Conservation (phyloP, 495 filamentous ascomycete genomes). For the Pseudotulostoma volvatum region DNA sequence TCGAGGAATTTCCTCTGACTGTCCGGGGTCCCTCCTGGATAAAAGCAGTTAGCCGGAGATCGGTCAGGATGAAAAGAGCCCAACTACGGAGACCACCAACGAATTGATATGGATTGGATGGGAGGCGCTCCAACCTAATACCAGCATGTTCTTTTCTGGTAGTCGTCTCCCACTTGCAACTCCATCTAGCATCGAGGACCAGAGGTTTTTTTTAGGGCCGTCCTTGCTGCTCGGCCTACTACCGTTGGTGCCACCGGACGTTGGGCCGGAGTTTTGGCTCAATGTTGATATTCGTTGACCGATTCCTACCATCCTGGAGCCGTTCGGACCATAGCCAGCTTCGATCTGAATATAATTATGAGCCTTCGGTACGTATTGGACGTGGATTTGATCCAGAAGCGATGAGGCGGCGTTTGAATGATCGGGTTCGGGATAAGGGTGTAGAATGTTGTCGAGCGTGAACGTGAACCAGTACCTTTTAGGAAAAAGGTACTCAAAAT, state of each 20-base stretch:
- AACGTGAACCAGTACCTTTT: no score
- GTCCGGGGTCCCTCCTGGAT: slow-evolving; percentile 66
- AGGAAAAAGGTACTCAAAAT: no score
- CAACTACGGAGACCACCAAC: no score
- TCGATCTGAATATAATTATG: not conserved
- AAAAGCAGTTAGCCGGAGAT: not conserved
- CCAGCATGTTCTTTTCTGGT: slow-evolving; percentile 80
- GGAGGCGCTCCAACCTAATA: slow-evolving; percentile 68
- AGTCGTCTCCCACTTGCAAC: slow-evolving; percentile 82
- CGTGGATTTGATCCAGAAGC: no score
- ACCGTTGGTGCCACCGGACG: slow-evolving; percentile 18
- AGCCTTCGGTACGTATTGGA: not conserved
- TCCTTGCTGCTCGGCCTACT: slow-evolving; percentile 48
- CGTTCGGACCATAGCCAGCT: slow-evolving; percentile 22
- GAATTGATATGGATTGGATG: no score
- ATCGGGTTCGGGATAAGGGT: no score
- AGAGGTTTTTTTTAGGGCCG: slow-evolving; percentile 74
- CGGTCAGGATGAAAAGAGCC: not conserved
- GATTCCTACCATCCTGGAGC: slow-evolving; percentile 23
- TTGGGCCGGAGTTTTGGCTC: slow-evolving; percentile 23
- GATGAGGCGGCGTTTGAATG: no score
- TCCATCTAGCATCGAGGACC: slow-evolving; percentile 82
- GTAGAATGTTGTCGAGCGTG: no score
- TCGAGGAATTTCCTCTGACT: slow-evolving; percentile 84
- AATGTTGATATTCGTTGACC: slow-evolving; percentile 27